These are phyloP conservation scores for Fusarium sp. DNA, from an alignment of 2,329 filamentous ascomycete species.

Conservation along the genomic window DNA sequence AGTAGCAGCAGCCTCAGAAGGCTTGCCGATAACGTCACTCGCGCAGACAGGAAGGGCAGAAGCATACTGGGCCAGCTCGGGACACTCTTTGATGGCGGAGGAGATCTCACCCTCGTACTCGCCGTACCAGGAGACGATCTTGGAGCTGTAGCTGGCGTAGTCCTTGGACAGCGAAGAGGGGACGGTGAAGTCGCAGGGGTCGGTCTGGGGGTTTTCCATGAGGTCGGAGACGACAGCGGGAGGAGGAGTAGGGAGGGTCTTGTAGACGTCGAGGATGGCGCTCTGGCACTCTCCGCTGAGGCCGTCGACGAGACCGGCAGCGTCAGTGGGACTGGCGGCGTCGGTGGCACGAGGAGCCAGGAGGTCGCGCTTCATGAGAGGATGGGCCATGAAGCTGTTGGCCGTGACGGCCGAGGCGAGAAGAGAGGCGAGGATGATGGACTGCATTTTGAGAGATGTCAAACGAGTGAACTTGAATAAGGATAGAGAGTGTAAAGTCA, in stretches of 20 bases:
- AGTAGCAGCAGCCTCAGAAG: conserved; percentile 12
- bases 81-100: conserved; percentile 48
- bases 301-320: background rate
- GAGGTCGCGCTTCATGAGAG: conserved; percentile 46
- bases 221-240: conserved; percentile 49
- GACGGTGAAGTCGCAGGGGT: conserved; percentile 52
- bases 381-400: conserved; percentile 49
- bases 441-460: conserved; percentile 46
- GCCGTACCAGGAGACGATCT: conserved; percentile 51
- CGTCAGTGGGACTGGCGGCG: background rate
- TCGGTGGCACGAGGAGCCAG: conserved; percentile 48
- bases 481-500: background rate
- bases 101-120: conserved; percentile 48
- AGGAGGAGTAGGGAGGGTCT: conserved; percentile 51
- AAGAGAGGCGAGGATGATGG: conserved; percentile 48
- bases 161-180: conserved; percentile 51
- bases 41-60: conserved; percentile 45
- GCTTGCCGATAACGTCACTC: conserved; percentile 17
- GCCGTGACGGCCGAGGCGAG: conserved; percentile 48
- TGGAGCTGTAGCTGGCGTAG: conserved; percentile 52
- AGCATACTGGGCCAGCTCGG: conserved; percentile 39
- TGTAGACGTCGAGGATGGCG: conserved; percentile 45
- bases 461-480: conserved; percentile 6
- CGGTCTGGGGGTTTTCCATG: conserved; percentile 44
- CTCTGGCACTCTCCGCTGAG: conserved; percentile 43